Base-by-base conservation (phyloP, 768 basidiomycete genomes). In the Gautieria morchelliformis region DNA sequence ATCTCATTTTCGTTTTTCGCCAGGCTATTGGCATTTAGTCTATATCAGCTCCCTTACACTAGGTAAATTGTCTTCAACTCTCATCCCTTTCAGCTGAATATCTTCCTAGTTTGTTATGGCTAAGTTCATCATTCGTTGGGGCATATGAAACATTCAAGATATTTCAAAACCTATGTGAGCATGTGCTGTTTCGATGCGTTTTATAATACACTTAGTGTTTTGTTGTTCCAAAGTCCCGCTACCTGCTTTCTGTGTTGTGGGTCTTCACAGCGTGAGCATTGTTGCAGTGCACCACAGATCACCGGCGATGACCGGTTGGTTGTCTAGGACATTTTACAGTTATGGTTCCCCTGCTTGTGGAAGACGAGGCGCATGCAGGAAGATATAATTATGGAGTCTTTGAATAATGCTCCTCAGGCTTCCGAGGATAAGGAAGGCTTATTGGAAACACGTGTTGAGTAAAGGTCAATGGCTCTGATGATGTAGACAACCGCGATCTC, bases 241-340 rank as follows among this genome's bases (percentile, higher is more conserved):
- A 15, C 33, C 41, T 15, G 52, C 52, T n/a, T 53, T 53, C 27
- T 53, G n/a, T 12, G 52, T 53, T 19, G 15, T 53, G 27, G 52
- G 52, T 39, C 37, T 53, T 19, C 52, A 53, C 24, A n/a, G 24
- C 3, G 52, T 53, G 9, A 37, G 52, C 40, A 39, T 19, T 41
- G 10, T 15, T 17, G 19, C 24, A 10, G 10, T 27, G 10, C 11
- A 27, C 19, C 19, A 46, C 19, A 11, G 24, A 46, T n/a, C 24
- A 46, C n/a, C n/a, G n/a, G 5, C n/a, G 10, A 46, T 46, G 12
- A 46, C 19, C 3, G 17, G 19, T 2, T 15, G 17, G 19, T 2
- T 15, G n/a, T 37, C 14, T 11, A 46, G 45, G 45, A 46, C n/a
- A 3, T 46, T 11, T 27, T 46, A 27, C 45, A 46, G 10, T 6